These are phyloP conservation scores for Coniosporium tulheliwenetii DNA, from an alignment of 2,329 filamentous ascomycete genomes.

Conservation along the genomic window DNA sequence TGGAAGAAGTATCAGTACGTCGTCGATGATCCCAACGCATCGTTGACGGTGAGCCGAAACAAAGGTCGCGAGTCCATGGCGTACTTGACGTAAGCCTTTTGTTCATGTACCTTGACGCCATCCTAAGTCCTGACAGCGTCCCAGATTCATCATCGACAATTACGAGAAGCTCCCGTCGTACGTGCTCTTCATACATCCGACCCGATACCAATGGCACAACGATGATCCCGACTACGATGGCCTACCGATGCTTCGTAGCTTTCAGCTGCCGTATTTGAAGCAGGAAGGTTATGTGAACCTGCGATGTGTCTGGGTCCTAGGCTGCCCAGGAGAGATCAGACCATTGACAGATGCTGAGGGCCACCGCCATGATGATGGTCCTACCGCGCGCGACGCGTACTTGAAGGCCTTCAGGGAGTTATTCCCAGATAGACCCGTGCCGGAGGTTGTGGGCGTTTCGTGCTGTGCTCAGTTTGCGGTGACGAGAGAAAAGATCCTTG, in stretches of 20 bases:
- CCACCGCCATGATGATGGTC: constrained; percentile 25
- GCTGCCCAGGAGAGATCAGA: constrained; percentile 35
- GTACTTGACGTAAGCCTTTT: constrained; percentile 31
- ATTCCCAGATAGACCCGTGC: constrained; percentile 25
- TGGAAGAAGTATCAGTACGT: constrained; percentile 27
- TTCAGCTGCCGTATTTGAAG: constrained; percentile 32
- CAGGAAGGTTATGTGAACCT: constrained; percentile 37
- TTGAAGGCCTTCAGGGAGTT: constrained; percentile 31
- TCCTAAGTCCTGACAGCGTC: no score
- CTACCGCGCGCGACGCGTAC: constrained; percentile 31
- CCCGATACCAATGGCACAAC: constrained; percentile 33
- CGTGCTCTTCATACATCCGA: constrained; percentile 24
- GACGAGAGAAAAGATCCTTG: constrained; percentile 28
- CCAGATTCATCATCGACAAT: constrained; percentile 24
- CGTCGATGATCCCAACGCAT: constrained; percentile 22
- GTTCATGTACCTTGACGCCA: no score
- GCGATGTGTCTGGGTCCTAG: constrained; percentile 35
- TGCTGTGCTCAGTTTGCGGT: constrained; percentile 42
- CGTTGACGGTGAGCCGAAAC: constrained; percentile 27
- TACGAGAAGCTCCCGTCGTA: constrained; percentile 25
- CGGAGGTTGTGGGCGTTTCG: constrained; percentile 31
- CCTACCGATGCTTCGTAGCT: constrained; percentile 29
- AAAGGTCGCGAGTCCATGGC: constrained; percentile 35
- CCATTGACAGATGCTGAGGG: constrained; percentile 22
- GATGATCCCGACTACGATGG: constrained; percentile 37